A percentile compares a stretch with the other conserved stretches of the same genome.
phyloP scores from a whole-genome alignment of 495 filamentous ascomycete species.

The Durotheca rogersii region DNA sequence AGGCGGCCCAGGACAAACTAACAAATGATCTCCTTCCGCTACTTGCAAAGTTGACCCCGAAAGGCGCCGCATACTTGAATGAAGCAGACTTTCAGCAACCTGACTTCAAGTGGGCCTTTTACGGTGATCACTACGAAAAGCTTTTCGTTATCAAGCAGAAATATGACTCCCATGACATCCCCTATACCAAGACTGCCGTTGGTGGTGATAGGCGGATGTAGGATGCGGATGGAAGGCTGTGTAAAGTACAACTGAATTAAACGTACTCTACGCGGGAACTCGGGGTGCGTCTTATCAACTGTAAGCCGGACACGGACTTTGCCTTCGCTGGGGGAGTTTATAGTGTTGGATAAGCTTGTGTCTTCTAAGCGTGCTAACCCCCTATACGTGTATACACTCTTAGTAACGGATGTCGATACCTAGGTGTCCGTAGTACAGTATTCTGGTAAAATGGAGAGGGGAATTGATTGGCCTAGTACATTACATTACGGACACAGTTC shows the following conservation, averaged over 20 bases:
- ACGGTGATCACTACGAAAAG: conserved; percentile 45
- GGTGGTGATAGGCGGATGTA: conserved; percentile 45
- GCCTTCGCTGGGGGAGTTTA: too few relatives aligned
- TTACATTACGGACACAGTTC: too few relatives aligned
- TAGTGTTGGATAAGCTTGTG: too few relatives aligned
- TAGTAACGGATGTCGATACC: too few relatives aligned
- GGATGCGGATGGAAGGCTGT: conserved; percentile 12
- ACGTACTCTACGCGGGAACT: too few relatives aligned
- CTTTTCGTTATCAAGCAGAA: conserved; percentile 50
- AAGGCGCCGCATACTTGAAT: conserved; percentile 32
- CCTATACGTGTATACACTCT: too few relatives aligned
- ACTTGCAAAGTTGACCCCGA: background rate
- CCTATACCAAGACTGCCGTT: conserved; percentile 51
- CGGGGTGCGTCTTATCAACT: too few relatives aligned
- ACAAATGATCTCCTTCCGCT: conserved; percentile 1
- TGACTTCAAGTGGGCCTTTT: conserved; percentile 34
- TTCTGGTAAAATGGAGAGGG: too few relatives aligned
- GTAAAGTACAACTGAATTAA: background rate
- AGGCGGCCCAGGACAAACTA: background rate
- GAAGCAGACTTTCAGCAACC: conserved; percentile 47
- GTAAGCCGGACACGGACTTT: too few relatives aligned
- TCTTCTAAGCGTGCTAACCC: too few relatives aligned
- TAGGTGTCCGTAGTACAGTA: too few relatives aligned
- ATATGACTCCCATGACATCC: conserved; percentile 48
- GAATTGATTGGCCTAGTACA: too few relatives aligned